Evolutionary conservation across 208 protist genomes (phyloP).

Genomic region (Trypanosoma cruzi): DNA sequence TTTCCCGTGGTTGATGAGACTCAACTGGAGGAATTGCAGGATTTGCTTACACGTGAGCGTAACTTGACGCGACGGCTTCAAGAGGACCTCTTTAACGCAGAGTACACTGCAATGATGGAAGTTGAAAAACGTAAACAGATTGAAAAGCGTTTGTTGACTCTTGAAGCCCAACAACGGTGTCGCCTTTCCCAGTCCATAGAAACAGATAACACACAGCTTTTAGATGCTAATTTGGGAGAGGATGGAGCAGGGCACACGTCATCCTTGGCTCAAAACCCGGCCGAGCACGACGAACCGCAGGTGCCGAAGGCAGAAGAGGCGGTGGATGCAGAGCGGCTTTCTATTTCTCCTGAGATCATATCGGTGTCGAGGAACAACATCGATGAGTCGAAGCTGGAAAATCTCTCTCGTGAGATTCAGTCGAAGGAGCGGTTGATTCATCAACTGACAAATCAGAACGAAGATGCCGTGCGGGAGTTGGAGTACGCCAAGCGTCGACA

Average conservation of each 20-base stretch:
- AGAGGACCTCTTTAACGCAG: constrained; percentile 82
- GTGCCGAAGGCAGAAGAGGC: constrained; percentile 30
- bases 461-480: constrained; percentile 35
- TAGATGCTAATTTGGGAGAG: constrained; percentile 2
- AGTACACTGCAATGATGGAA: constrained; percentile 84
- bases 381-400: constrained; percentile 17
- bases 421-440: constrained; percentile 27
- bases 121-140: constrained; percentile 72
- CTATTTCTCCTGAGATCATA: neutral
- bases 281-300: constrained; percentile 33
- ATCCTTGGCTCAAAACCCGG: constrained; percentile 32
- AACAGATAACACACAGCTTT: neutral
- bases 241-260: constrained; percentile 6
- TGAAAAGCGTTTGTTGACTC: constrained; percentile 44
- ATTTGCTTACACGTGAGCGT: constrained; percentile 47
- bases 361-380: neutral
- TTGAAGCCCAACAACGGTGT: constrained; percentile 26
- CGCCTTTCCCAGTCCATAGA: neutral
- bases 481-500: constrained; percentile 36
- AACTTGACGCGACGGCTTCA: constrained; percentile 64
- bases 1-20: neutral
- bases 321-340: neutral
- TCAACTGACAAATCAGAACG: constrained; percentile 41
- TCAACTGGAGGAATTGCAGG: constrained; percentile 22
- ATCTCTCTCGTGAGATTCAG: constrained; percentile 29